Evolutionary conservation across 306 rosid genomes (phyloP).

Genomic region (Rubus parviflorus): DNA sequence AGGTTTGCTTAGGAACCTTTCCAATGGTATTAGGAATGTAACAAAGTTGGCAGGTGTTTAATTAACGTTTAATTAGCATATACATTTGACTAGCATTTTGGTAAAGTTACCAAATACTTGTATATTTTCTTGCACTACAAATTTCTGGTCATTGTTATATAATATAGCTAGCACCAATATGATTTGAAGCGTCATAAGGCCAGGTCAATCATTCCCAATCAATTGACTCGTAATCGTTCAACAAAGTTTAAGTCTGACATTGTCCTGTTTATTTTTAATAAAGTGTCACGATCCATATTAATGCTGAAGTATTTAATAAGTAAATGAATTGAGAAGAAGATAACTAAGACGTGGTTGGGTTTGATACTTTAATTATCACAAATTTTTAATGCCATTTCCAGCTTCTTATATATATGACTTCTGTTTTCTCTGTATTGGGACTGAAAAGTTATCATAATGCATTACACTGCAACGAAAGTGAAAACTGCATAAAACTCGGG

Average conservation of each 20-base stretch:
- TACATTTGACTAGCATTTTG: background rate
- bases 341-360: no score
- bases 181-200: background rate
- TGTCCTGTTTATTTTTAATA: background rate
- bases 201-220: background rate
- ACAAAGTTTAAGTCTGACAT: background rate
- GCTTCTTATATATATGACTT: no score
- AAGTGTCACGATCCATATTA: background rate
- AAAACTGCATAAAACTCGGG: no score
- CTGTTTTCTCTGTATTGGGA: no score
- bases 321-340: background rate
- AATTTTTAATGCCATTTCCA: no score
- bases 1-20: background rate
- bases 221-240: background rate
- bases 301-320: background rate
- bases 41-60: background rate
- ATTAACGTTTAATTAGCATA: background rate
- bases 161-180: background rate
- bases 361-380: background rate
- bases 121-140: no score
- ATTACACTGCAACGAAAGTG: no score
- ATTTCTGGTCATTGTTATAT: no score
- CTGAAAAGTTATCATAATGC: no score
- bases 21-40: background rate
- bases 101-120: no score